A percentile compares a stretch with the other conserved stretches of the same genome.
Evolutionary conservation across 2,329 filamentous ascomycete genomes (phyloP).

Genomic region (Dactylellina cionopaga): DNA sequence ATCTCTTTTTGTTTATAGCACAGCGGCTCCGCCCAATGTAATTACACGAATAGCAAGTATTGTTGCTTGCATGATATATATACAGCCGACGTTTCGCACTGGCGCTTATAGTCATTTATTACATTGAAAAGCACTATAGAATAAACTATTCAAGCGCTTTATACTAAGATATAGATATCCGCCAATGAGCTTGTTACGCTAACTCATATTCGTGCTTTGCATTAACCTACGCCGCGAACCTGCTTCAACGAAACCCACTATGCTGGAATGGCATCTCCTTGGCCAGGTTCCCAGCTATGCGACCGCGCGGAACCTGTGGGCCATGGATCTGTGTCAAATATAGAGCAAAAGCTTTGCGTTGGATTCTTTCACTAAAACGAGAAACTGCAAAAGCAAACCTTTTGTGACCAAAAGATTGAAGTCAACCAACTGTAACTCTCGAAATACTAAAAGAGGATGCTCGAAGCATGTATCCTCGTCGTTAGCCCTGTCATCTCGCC

Average conservation of each 20-base stretch:
- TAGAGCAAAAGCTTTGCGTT: too few relatives aligned
- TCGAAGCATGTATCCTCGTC: conserved; percentile 9
- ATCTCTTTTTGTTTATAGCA: not conserved
- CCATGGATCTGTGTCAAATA: too few relatives aligned
- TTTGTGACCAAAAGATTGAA: too few relatives aligned
- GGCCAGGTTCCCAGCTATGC: too few relatives aligned
- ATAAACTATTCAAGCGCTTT: conserved; percentile 21
- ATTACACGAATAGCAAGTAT: too few relatives aligned
- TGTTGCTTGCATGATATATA: conserved; percentile 14
- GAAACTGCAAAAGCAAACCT: too few relatives aligned
- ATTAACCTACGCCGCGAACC: conserved; percentile 12
- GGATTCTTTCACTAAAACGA: too few relatives aligned
- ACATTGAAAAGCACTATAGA: conserved; percentile 36
- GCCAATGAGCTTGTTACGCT: conserved; percentile 23
- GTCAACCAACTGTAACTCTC: too few relatives aligned
- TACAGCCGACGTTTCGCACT: conserved; percentile 30
- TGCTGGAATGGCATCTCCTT: not conserved
- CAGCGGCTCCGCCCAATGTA: not conserved
- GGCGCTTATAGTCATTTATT: conserved; percentile 30
- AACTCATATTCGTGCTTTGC: not conserved
- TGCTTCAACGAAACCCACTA: not conserved
- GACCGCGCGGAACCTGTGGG: too few relatives aligned
- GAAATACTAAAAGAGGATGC: not conserved
- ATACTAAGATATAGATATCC: conserved; percentile 23
- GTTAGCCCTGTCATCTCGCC: conserved; percentile 44